Evolutionary conservation across 805 yeast species (phyloP), one percentile per base, ranked within the genome.

Genomic region (Ogataea allantospora): DNA sequence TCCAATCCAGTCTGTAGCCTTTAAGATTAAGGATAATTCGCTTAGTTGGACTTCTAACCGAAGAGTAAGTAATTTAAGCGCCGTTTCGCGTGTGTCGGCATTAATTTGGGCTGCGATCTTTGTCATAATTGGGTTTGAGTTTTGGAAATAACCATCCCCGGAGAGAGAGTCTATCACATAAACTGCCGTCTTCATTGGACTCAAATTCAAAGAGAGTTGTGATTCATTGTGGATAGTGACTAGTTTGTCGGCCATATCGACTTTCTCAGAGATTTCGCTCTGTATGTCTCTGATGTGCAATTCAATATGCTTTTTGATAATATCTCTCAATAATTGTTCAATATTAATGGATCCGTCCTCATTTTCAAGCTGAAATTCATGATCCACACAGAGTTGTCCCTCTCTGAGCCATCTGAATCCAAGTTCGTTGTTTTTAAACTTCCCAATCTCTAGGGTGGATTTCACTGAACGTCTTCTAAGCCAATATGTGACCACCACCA

Each of bases 1-100:
- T n/a, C 68, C 64, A 5, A 76, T 69, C 93, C 93, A 85, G 19
- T 81, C 85, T 0, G 80, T 73, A 0, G 86, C 81, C 24, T 68
- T 65, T 38, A 86, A 70, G 43, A 80, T 68, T 7, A 76, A 70
- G 9, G 74, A 62, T 19, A 80, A 63, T 40, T 80, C 83, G 29
- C 67, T 63, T 39, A 67, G 65, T 37, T 70, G 68, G 3, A 72
- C 67, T 23, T 75, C 71, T 20, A 77, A 57, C 30, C 79, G 66
- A 32, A 82, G 60, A 25, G 65, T 69, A 20, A 73, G 57, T 25
- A 82, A 44, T 23, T 63, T 57, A 3, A 55, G 44, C 6, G 62
- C 40, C 5, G 64, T 58, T 5, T 42, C 18, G 29, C 53, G 24
- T 20, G 59, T 50, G 21, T 55, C 58, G 5, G 43, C 21, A 34